These are phyloP conservation scores for Aspergillus biplanus DNA, from an alignment of 495 filamentous ascomycete species.

Conservation along the genomic window DNA sequence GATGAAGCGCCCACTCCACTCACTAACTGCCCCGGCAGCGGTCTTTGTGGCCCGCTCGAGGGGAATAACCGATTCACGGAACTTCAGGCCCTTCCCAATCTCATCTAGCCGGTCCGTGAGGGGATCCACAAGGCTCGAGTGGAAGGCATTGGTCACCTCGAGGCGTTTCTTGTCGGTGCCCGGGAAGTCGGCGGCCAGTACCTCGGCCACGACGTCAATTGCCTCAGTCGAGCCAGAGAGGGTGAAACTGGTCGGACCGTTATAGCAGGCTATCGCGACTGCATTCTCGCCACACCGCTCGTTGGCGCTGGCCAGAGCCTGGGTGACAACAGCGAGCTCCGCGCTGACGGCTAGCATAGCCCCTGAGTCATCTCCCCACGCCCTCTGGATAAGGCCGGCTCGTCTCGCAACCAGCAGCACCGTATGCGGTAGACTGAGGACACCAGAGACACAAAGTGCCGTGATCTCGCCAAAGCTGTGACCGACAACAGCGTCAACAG, in stretches of 20 bases:
- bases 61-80: slow-evolving; percentile 35
- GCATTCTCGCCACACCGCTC: background rate
- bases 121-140: slow-evolving; percentile 47
- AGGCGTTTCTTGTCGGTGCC: slow-evolving; percentile 40
- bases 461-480: slow-evolving; percentile 54
- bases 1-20: slow-evolving; percentile 43
- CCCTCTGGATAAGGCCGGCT: slow-evolving; percentile 42
- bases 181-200: background rate
- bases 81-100: slow-evolving; percentile 29
- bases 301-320: slow-evolving; percentile 5
- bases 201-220: slow-evolving; percentile 29
- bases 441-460: slow-evolving; percentile 38
- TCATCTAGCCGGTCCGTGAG: slow-evolving; percentile 33
- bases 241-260: slow-evolving; percentile 43
- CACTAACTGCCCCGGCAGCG: slow-evolving; percentile 27
- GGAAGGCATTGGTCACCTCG: slow-evolving; percentile 55
- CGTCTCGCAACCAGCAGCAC: slow-evolving; percentile 46
- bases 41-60: slow-evolving; percentile 34
- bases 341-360: slow-evolving; percentile 53
- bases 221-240: slow-evolving; percentile 42
- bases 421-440: slow-evolving; percentile 35
- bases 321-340: slow-evolving; percentile 25
- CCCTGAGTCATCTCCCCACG: slow-evolving; percentile 51
- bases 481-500: slow-evolving; percentile 42
- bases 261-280: slow-evolving; percentile 14